These are phyloP conservation scores for Leccinum pallidistipes DNA, from an alignment of 1,284 basidiomycete species.

Conservation along the genomic window DNA sequence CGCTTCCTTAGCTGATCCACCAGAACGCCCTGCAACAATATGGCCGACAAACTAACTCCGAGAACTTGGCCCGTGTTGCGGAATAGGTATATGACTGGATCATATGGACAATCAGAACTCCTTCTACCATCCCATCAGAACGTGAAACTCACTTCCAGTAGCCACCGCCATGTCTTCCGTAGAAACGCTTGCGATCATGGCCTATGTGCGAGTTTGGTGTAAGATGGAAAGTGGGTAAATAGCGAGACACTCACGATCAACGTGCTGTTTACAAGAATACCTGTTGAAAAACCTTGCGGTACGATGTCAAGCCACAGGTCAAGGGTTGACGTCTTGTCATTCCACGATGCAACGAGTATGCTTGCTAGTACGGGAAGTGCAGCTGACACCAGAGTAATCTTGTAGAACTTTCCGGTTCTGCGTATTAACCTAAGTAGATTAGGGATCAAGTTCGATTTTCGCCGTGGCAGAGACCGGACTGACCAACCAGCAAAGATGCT, in stretches of 20 bases:
- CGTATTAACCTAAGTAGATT: too few relatives aligned
- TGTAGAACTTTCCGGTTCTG: too few relatives aligned
- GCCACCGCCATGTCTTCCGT: not conserved
- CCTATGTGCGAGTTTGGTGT: not conserved
- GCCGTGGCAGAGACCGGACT: too few relatives aligned
- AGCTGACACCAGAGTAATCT: too few relatives aligned
- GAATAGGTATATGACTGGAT: slow-evolving; percentile 83
- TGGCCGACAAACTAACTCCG: slow-evolving; percentile 83
- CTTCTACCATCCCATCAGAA: not conserved
- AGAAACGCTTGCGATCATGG: not conserved
- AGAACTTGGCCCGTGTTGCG: slow-evolving; percentile 84
- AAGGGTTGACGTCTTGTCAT: too few relatives aligned
- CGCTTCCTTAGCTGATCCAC: slow-evolving; percentile 63
- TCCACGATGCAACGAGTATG: too few relatives aligned
- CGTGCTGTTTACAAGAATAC: too few relatives aligned
- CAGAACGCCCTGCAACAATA: slow-evolving; percentile 76
- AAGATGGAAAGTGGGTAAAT: not conserved
- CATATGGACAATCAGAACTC: not conserved
- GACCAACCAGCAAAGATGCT: too few relatives aligned
- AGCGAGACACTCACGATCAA: not conserved
- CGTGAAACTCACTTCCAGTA: not conserved
- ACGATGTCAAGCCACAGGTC: too few relatives aligned
- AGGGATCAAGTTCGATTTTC: too few relatives aligned
- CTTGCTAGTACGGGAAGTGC: too few relatives aligned
- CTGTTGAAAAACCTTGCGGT: too few relatives aligned